Base-by-base conservation (phyloP, 2,329 filamentous ascomycete species). In the Chaetomium globosum region DNA sequence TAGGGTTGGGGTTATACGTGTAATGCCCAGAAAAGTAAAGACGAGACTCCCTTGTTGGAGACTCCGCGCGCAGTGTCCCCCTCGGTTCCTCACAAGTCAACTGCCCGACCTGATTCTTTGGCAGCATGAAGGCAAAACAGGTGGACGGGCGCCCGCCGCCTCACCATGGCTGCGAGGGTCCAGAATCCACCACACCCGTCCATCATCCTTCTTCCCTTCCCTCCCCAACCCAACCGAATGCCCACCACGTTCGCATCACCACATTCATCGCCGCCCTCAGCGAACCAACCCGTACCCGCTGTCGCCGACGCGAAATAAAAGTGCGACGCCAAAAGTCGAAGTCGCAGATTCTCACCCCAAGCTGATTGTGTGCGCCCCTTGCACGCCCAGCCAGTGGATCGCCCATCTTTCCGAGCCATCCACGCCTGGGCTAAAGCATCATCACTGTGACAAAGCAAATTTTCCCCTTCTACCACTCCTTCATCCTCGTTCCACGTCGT, bases 61-160 rank as follows among this genome's bases (percentile, higher is more conserved):
- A 71, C 68, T 65, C 69, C 64, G 39, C 39, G 69, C 64, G 70
- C 70, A 68, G 65, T 67, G 66, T 66, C 68, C 68, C 67, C 69
- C 68, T 71, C 70, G 67, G 69, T 71, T 72, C 70, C 69, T 71
- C 69, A 70, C 70, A 71, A 70, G 69, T 72, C 69, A 69, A 68
- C 71, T 68, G 64, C 71, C 67, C 70, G 68, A 71, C 70, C 67
- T 70, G 67, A 68, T 66, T 69, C 70, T 71, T 71, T 71, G 68
- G 66, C 71, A 72, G 69, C 70, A 72, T 72, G 71, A 72, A 72
- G 71, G 70, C 71, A 72, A 72, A 72, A 72, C 71, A 72, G 69
- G 69, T 71, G 70, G 69, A 70, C 68, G 69, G 68, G 67, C 68
- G 69, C 69, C 69, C 68, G 67, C 69, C 69, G 67, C 71, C 69